These are phyloP conservation scores for Pleurotus platypus DNA, from an alignment of 768 basidiomycete species.

Conservation along the genomic window DNA sequence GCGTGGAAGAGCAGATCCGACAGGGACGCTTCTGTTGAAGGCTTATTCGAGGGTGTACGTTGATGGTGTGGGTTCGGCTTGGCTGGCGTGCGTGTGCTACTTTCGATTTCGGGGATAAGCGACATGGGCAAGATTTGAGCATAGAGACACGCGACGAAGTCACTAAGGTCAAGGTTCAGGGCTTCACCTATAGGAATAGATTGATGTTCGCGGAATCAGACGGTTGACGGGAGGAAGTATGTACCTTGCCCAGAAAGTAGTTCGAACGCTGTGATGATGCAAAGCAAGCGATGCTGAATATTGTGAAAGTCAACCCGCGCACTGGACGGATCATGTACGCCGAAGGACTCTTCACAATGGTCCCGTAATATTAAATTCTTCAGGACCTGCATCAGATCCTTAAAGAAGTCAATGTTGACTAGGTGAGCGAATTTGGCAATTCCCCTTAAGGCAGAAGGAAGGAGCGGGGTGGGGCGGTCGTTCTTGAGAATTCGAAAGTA, in stretches of 20 bases:
- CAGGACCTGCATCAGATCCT: conserved; percentile 86
- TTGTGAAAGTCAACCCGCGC: conserved; percentile 30
- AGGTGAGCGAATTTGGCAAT: conserved; percentile 93
- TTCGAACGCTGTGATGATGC: conserved; percentile 96
- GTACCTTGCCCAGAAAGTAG: conserved; percentile 92
- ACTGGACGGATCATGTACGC: background rate
- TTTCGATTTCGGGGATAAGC: conserved; percentile 62
- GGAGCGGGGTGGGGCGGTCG: conserved; percentile 69
- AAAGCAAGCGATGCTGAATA: conserved; percentile 65
- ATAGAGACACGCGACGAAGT: conserved; percentile 85
- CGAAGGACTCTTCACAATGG: conserved; percentile 21
- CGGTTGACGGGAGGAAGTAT: conserved; percentile 11
- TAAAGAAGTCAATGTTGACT: conserved; percentile 98
- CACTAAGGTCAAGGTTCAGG: conserved; percentile 91
- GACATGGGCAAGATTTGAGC: conserved; percentile 74
- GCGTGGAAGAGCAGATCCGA: conserved; percentile 85
- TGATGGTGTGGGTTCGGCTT: conserved; percentile 19
- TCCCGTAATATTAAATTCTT: conserved; percentile 68
- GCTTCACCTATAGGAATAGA: conserved; percentile 70
- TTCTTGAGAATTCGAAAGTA: conserved; percentile 96
- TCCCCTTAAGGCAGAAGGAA: conserved; percentile 86
- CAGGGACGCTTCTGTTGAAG: background rate
- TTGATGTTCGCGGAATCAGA: conserved; percentile 7
- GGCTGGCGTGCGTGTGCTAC: conserved; percentile 28
- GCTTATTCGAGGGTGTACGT: conserved; percentile 29